A percentile compares a stretch with the other conserved stretches of the same genome.
Conservation (phyloP, 768 basidiomycete genomes). For the Hortiboletus campestris region DNA sequence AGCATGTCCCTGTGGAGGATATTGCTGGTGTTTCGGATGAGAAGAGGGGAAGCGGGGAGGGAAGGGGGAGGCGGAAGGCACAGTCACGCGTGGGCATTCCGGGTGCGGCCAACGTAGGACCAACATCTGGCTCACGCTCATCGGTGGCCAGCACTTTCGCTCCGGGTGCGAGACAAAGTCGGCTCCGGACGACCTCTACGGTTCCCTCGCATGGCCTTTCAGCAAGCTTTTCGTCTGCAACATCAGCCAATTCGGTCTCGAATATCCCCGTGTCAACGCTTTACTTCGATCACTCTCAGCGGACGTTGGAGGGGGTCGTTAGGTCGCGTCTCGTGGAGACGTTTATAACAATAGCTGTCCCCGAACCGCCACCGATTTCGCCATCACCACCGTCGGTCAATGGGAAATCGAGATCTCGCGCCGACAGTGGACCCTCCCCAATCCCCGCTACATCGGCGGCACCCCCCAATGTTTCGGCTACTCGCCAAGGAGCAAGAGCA, state of each 20-base stretch:
- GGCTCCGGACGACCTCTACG: slow-evolving; percentile 52
- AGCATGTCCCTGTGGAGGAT: slow-evolving; percentile 47
- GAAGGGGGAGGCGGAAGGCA: slow-evolving; percentile 42
- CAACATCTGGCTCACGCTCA: slow-evolving; percentile 14
- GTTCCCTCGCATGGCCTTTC: slow-evolving; percentile 40
- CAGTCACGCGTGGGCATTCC: slow-evolving; percentile 46
- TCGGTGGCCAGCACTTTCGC: slow-evolving; percentile 17
- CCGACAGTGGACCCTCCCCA: slow-evolving; percentile 27
- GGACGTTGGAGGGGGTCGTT: slow-evolving; percentile 66
- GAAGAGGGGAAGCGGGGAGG: slow-evolving; percentile 27
- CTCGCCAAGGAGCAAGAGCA: slow-evolving; percentile 14
- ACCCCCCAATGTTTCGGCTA: neutral
- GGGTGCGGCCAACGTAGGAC: slow-evolving; percentile 17
- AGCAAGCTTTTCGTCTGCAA: slow-evolving; percentile 6
- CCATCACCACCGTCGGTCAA: slow-evolving; percentile 29
- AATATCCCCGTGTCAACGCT: slow-evolving; percentile 30
- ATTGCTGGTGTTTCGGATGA: slow-evolving; percentile 28
- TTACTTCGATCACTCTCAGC: slow-evolving; percentile 63
- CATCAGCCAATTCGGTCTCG: slow-evolving; percentile 5
- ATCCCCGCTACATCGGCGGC: neutral
- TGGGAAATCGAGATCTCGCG: slow-evolving; percentile 20
- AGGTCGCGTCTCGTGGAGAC: slow-evolving; percentile 75
- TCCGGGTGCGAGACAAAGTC: slow-evolving; percentile 35
- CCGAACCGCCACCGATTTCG: slow-evolving; percentile 23
- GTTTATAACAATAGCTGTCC: slow-evolving; percentile 59